Conservation (phyloP, 2,329 filamentous ascomycete species). For the Penicillium hordei region DNA sequence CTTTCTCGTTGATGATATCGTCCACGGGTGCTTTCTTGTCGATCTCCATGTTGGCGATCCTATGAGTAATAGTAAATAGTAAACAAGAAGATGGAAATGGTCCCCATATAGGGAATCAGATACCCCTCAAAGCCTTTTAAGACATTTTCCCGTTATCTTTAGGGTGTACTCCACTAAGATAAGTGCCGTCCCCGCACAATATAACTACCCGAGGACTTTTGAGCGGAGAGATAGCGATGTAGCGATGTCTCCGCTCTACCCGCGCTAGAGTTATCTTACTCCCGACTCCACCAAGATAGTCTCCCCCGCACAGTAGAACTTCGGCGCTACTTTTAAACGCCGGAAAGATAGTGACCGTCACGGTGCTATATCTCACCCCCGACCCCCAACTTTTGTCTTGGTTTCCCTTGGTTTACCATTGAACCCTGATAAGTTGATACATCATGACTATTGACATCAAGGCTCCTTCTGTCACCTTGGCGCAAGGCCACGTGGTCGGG, state of each 20-base stretch:
- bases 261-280: background rate
- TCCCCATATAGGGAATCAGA: background rate
- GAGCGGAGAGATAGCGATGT: constrained; percentile 12
- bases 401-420: background rate
- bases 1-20: constrained; percentile 14
- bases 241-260: background rate
- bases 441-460: constrained; percentile 3
- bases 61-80: background rate
- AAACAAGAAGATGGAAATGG: background rate
- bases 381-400: constrained; percentile 4
- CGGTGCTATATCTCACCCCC: constrained; percentile 5
- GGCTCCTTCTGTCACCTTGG: constrained; percentile 19
- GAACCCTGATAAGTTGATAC: background rate
- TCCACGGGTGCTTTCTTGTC: constrained; percentile 6
- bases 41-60: constrained; percentile 5
- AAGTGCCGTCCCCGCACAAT: constrained; percentile 18
- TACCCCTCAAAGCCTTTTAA: background rate
- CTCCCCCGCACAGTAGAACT: constrained; percentile 19
- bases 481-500: constrained; percentile 35
- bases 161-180: background rate
- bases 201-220: constrained; percentile 19
- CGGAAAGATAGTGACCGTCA: constrained; percentile 11
- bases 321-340: constrained; percentile 20
- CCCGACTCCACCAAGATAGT: constrained; percentile 14
- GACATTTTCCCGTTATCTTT: constrained; percentile 11